phyloP scores from a whole-genome alignment of 208 protist species.

The Leishmania major region DNA sequence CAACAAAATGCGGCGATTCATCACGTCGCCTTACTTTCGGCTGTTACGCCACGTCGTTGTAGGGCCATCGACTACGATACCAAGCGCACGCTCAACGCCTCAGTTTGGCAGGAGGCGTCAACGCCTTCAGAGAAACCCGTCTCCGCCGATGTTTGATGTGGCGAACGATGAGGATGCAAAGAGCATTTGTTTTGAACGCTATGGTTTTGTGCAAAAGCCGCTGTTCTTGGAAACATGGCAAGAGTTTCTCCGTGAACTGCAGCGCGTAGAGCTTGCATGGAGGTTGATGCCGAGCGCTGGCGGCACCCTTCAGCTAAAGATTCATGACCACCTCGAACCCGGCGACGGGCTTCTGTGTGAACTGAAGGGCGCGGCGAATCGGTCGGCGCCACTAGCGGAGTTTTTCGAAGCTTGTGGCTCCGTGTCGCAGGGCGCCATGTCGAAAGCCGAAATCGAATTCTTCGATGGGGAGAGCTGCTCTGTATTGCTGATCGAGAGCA shows the following conservation, averaged over 20 bases:
- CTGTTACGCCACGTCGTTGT: conserved; percentile 33
- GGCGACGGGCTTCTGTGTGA: conserved; percentile 57
- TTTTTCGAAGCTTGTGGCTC: conserved; percentile 68
- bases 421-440: conserved; percentile 33
- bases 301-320: conserved; percentile 49
- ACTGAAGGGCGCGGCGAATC: conserved; percentile 36
- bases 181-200: conserved; percentile 59
- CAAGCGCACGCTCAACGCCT: conserved; percentile 23
- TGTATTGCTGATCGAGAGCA: conserved; percentile 29
- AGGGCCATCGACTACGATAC: conserved; percentile 36
- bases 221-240: conserved; percentile 62
- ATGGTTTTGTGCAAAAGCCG: conserved; percentile 78
- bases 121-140: background rate
- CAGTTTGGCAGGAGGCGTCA: conserved; percentile 32
- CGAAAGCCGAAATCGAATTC: conserved; percentile 28
- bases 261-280: conserved; percentile 71
- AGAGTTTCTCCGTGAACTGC: conserved; percentile 67
- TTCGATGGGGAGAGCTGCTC: conserved; percentile 13
- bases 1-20: conserved; percentile 24
- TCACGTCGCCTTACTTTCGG: background rate
- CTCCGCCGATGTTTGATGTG: conserved; percentile 7
- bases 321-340: conserved; percentile 59
- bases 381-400: conserved; percentile 62
- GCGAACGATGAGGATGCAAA: conserved; percentile 57
- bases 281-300: conserved; percentile 44